Evolutionary conservation across 495 filamentous ascomycete genomes (phyloP).

Genomic region (Aspergillus avenaceus): DNA sequence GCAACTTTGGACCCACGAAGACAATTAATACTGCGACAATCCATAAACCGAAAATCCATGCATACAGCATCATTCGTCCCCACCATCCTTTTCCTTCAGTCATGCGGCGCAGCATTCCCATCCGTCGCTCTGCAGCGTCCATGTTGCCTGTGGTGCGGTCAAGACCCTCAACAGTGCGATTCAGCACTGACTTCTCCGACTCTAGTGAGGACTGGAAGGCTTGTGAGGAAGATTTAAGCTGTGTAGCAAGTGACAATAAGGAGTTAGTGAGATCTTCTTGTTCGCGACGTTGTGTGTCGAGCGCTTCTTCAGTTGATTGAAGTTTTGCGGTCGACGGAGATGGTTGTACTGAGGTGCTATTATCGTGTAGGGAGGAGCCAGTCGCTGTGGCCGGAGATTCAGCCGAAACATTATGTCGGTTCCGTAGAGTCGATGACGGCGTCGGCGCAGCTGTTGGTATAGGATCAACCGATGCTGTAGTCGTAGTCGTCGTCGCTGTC

Average conservation of each 20-base stretch:
- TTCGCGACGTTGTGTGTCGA: constrained; percentile 69
- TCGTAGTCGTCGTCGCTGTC: constrained; percentile 11
- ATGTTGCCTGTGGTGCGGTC: constrained; percentile 71
- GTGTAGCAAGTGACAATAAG: constrained; percentile 69
- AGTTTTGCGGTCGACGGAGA: constrained; percentile 22
- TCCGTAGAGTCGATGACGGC: constrained; percentile 26
- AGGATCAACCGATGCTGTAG: constrained; percentile 13
- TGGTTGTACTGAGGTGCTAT: constrained; percentile 10
- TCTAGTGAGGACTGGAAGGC: constrained; percentile 68
- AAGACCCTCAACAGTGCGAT: constrained; percentile 65
- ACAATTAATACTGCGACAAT: constrained; percentile 70
- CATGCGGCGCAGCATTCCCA: constrained; percentile 69
- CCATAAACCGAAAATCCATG: constrained; percentile 75
- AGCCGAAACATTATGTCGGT: constrained; percentile 21
- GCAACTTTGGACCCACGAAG: constrained; percentile 76
- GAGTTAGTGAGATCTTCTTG: constrained; percentile 82
- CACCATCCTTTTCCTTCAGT: constrained; percentile 85
- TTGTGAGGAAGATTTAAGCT: constrained; percentile 70
- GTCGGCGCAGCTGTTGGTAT: constrained; percentile 6
- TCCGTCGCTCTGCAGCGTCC: constrained; percentile 65
- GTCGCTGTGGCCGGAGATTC: constrained; percentile 21
- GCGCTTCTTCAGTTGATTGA: constrained; percentile 57
- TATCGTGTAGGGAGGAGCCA: constrained; percentile 12
- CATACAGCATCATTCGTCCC: constrained; percentile 81
- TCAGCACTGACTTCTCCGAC: constrained; percentile 66